Conservation (phyloP, 345 rosid genomes). For the Camelina neglecta region DNA sequence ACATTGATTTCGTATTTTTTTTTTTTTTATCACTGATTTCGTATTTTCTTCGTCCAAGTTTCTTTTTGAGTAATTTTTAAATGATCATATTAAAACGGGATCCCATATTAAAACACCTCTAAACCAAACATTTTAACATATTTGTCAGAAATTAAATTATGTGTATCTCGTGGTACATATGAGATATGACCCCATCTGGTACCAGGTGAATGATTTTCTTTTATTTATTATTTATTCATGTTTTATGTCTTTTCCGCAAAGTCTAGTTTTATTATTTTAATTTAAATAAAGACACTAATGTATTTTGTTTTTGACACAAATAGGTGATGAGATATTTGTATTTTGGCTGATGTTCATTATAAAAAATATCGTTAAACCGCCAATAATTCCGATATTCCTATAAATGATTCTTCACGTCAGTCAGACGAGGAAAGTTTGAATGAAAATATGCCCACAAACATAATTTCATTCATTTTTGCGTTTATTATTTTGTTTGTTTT, state of each 20-base stretch:
- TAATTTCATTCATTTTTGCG: neutral
- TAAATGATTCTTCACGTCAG: neutral
- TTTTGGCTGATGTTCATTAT: neutral
- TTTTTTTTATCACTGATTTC: neutral
- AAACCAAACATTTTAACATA: neutral
- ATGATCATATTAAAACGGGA: neutral
- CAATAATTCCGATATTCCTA: neutral
- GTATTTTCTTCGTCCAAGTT: neutral
- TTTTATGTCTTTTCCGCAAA: neutral
- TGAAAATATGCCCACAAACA: constrained; percentile 1
- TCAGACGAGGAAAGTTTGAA: neutral
- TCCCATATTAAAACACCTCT: neutral
- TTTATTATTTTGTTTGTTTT: neutral
- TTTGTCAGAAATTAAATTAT: neutral
- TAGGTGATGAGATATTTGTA: neutral
- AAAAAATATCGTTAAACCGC: neutral
- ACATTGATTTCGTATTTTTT: neutral
- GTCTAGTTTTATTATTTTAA: neutral
- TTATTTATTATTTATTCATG: neutral
- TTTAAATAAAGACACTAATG: neutral
- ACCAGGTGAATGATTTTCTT: neutral
- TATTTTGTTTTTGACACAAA: too few relatives aligned
- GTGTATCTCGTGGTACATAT: neutral
- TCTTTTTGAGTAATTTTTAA: neutral
- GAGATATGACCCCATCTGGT: neutral